Evolutionary conservation across 2,329 filamentous ascomycete genomes (phyloP).

Genomic region (Venturiaceae sp.): DNA sequence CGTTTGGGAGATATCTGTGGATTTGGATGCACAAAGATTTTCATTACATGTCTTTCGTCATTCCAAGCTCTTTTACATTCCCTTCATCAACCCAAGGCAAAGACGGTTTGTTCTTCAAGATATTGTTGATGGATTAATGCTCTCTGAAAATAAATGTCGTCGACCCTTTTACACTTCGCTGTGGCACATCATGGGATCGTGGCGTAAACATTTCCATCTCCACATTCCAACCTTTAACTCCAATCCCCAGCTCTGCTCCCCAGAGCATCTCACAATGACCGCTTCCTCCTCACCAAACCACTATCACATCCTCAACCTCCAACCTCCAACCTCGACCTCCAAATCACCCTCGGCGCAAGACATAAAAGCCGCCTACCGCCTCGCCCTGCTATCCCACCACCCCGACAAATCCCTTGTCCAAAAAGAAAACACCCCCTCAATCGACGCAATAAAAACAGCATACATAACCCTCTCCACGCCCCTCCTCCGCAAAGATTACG

Average conservation of each 20-base stretch:
- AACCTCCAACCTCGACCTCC: constrained; percentile 10
- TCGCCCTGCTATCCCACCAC: constrained; percentile 46
- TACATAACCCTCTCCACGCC: constrained; percentile 44
- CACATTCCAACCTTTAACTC: too few relatives aligned
- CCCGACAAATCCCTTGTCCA: constrained; percentile 40
- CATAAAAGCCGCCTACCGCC: constrained; percentile 46
- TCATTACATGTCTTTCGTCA: too few relatives aligned
- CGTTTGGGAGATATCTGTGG: too few relatives aligned
- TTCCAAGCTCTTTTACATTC: too few relatives aligned
- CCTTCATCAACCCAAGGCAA: too few relatives aligned
- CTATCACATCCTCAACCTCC: constrained; percentile 31
- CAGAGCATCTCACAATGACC: constrained; percentile 4
- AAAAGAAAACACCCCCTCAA: constrained; percentile 21
- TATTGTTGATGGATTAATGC: too few relatives aligned
- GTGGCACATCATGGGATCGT: too few relatives aligned
- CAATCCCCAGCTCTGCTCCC: not conserved
- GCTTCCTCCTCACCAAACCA: constrained; percentile 9
- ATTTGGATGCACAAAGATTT: too few relatives aligned
- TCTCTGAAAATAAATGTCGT: too few relatives aligned
- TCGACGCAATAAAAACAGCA: constrained; percentile 51
- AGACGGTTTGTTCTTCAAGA: too few relatives aligned
- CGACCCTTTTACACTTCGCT: too few relatives aligned
- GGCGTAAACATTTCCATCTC: too few relatives aligned
- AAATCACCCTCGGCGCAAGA: constrained; percentile 16
- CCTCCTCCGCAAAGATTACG: constrained; percentile 35